Percentiles rank a stretch among this genome's conserved stretches.
Evolutionary conservation across 305 asterid species (phyloP).

Genomic region (Euphrasia arctica): DNA sequence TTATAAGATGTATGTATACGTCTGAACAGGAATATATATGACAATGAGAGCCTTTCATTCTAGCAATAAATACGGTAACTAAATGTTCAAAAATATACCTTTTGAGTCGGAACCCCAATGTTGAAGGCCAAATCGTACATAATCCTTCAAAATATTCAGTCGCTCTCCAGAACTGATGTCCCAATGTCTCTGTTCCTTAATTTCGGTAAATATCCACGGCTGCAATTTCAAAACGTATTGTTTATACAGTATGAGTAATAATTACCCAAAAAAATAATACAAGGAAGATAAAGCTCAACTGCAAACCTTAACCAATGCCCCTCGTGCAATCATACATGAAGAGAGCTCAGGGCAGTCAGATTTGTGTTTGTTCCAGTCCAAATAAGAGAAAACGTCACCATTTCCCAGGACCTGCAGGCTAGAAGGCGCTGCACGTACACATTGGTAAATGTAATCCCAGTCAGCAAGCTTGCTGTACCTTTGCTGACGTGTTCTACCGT

Average conservation of each 20-base stretch:
- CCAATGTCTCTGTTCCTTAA: conserved; percentile 98
- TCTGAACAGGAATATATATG: neutral
- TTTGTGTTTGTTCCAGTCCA: conserved; percentile 80
- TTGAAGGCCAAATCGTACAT: conserved; percentile 70
- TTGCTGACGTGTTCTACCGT: conserved; percentile 92
- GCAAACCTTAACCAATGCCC: conserved; percentile 79
- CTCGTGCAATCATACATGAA: conserved; percentile 88
- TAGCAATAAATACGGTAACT: neutral
- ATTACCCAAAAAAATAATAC: conserved; percentile 8
- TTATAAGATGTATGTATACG: neutral
- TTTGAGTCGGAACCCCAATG: conserved; percentile 99
- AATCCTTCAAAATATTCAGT: conserved; percentile 72
- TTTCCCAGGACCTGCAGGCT: conserved; percentile 81
- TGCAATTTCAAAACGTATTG: conserved; percentile 31
- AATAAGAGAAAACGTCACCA: conserved; percentile 85
- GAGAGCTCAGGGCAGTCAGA: conserved; percentile 78
- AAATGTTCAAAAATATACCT: conserved; percentile 39
- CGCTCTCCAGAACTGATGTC: conserved; percentile 86
- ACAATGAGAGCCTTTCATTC: conserved; percentile 6
- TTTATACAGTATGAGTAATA: neutral
- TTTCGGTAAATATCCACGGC: conserved; percentile 98
- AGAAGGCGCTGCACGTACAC: conserved; percentile 61
- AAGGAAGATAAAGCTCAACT: conserved; percentile 25
- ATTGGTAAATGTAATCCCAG: conserved; percentile 76
- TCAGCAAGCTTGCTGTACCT: conserved; percentile 90